Conservation (phyloP, 768 basidiomycete genomes). For the Peribolospora baueri region DNA sequence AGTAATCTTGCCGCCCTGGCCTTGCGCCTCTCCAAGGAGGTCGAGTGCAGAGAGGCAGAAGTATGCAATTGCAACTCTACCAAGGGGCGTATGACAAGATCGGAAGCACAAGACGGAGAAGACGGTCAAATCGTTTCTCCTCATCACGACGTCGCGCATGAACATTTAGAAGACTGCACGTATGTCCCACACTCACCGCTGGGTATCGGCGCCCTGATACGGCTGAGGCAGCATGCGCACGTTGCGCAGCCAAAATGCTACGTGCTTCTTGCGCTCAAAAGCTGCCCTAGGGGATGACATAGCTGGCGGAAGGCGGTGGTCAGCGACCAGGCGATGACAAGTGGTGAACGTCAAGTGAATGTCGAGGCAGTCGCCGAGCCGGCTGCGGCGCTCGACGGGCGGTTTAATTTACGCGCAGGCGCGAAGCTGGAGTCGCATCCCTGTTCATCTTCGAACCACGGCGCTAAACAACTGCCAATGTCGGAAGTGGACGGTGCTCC, state of each 20-base stretch:
- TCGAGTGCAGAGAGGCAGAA: constrained; percentile 74
- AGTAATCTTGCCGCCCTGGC: constrained; percentile 23
- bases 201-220: constrained; percentile 45
- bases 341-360: no score
- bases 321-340: no score
- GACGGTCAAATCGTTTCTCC: background rate
- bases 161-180: no score
- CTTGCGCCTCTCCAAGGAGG: constrained; percentile 27
- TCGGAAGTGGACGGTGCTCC: no score
- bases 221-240: constrained; percentile 43
- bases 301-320: no score
- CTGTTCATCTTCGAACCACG: no score
- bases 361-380: no score
- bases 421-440: no score
- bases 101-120: constrained; percentile 1
- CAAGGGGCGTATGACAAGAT: background rate
- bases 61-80: constrained; percentile 59
- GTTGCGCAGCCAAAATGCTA: constrained; percentile 26
- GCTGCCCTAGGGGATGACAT: background rate
- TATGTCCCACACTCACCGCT: constrained; percentile 28
- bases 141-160: no score
- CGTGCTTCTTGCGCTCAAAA: constrained; percentile 5
- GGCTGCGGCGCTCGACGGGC: no score
- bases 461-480: no score
- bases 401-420: no score